Conservation (phyloP, 2,329 filamentous ascomycete genomes). For the Verticillium dahliae region DNA sequence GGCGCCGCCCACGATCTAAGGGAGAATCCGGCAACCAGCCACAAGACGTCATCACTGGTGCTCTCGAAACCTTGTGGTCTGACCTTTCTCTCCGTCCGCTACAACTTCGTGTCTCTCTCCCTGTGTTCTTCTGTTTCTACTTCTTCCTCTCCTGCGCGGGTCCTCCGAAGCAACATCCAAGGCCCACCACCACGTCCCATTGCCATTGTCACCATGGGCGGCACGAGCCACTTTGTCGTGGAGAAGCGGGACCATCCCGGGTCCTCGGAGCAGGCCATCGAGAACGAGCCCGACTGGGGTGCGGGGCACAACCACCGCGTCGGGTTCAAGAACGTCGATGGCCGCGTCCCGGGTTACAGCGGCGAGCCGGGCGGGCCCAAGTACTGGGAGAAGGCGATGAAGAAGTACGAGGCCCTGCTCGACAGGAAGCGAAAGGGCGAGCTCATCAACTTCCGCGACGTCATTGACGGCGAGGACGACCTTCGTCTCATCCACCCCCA, state of each 20-base stretch:
- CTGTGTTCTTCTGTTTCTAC: not conserved
- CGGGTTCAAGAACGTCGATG: constrained; percentile 27
- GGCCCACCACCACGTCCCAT: not conserved
- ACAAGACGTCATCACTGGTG: not conserved
- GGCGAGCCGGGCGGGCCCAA: constrained; percentile 2
- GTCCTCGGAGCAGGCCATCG: constrained; percentile 29
- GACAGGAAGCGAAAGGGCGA: constrained; percentile 14
- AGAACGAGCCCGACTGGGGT: constrained; percentile 34
- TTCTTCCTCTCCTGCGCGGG: not conserved
- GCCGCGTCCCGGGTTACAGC: constrained; percentile 25
- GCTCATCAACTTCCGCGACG: constrained; percentile 29
- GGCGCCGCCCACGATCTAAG: not conserved
- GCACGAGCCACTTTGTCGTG: constrained; percentile 6
- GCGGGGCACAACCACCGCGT: constrained; percentile 28
- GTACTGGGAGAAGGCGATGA: not conserved
- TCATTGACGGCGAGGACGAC: constrained; percentile 27
- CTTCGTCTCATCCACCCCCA: constrained; percentile 35
- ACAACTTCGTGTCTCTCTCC: not conserved
- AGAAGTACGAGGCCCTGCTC: constrained; percentile 1
- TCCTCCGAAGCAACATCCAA: not conserved
- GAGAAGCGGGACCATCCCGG: constrained; percentile 23
- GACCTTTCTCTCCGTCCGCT: not conserved
- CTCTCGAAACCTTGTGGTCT: not conserved
- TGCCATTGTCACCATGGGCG: constrained; percentile 2
- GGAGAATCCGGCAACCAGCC: not conserved